These are phyloP conservation scores for Pseudogymnoascus sp. DNA, from an alignment of 2,329 filamentous ascomycete species.

Conservation along the genomic window DNA sequence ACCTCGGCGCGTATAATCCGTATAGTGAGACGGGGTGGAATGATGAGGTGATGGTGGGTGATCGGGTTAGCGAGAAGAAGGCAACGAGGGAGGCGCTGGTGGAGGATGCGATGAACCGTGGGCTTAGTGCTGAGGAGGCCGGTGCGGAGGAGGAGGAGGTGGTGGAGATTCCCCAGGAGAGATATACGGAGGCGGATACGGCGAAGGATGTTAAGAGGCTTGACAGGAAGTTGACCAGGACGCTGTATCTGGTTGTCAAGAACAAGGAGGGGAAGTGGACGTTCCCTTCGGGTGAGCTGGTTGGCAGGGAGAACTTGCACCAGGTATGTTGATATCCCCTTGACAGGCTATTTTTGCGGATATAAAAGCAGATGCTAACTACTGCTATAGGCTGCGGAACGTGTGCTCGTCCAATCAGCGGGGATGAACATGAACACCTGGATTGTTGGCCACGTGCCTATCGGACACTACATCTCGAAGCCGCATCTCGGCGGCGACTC, in stretches of 20 bases:
- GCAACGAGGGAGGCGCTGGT: constrained; percentile 62
- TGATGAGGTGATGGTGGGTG: constrained; percentile 77
- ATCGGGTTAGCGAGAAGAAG: constrained; percentile 56
- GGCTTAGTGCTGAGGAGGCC: constrained; percentile 33
- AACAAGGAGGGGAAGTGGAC: constrained; percentile 64
- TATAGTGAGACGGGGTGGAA: constrained; percentile 72
- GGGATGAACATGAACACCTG: constrained; percentile 98
- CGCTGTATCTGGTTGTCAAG: constrained; percentile 82
- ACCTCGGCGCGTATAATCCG: constrained; percentile 78
- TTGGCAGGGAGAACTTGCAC: constrained; percentile 68
- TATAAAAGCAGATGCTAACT: background rate
- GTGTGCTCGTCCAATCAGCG: constrained; percentile 67
- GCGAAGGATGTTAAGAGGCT: constrained; percentile 68
- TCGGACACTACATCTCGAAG: constrained; percentile 66
- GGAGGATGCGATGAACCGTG: constrained; percentile 61
- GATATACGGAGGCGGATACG: constrained; percentile 71
- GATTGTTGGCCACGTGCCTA: constrained; percentile 84
- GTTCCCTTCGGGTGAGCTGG: constrained; percentile 69
- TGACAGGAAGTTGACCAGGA: constrained; percentile 71
- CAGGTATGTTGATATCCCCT: constrained; percentile 51
- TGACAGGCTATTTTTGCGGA: background rate
- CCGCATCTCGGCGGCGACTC: constrained; percentile 40
- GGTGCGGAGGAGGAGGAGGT: constrained; percentile 42
- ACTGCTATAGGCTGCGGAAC: constrained; percentile 64
- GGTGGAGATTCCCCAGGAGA: constrained; percentile 61